Evolutionary conservation across 2,329 filamentous ascomycete species (phyloP), one percentile per base, ranked within the genome.

Genomic region (Microsporum audouinii): DNA sequence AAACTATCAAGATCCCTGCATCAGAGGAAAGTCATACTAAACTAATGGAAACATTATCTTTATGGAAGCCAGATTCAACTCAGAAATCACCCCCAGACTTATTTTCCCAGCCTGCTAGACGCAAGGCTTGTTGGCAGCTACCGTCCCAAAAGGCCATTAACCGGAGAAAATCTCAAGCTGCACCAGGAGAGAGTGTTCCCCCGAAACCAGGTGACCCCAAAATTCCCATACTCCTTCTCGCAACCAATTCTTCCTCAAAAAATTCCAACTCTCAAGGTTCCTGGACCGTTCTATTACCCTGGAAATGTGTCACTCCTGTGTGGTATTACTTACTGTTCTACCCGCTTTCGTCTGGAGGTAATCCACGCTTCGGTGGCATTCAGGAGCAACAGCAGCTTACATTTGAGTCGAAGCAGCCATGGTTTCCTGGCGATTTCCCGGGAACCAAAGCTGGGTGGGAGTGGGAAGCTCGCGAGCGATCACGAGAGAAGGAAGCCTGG

Each of bases 271-370:
- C 78, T 1, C 84, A 87, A 56, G 87, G 87, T 0, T 85, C 80
- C 0, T 97, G 91, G 90, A 94, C 86, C 0, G 71, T 97, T 1
- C 78, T 97, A 29, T 80, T 94, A 2, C 94, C 94, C 0, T 96
- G 92, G 90, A 91, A 89, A 70, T 96, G 89, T 67, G 87, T 97
- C 39, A 78, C 84, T 39, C 84, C 89, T 0, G 79, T 96, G 36
- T 99, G 94, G 94, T 87, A 92, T 67, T 85, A 84, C 55, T 75
- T 97, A 12, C 87, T 95, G 75, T 90, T 90, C 69, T 90, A 86
- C 63, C 89, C 89, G 0, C 79, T 95, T 0, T 88, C 85, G 0
- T 88, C 85, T 0, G 91, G 91, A 5, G 86, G 87, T 0, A 95
- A 90, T 63, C 88, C 89, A 1, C 81, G 87, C 29, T 90, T 95